phyloP scores from a whole-genome alignment of 202 grass and related monocot species.

The Zoysia matrella region DNA sequence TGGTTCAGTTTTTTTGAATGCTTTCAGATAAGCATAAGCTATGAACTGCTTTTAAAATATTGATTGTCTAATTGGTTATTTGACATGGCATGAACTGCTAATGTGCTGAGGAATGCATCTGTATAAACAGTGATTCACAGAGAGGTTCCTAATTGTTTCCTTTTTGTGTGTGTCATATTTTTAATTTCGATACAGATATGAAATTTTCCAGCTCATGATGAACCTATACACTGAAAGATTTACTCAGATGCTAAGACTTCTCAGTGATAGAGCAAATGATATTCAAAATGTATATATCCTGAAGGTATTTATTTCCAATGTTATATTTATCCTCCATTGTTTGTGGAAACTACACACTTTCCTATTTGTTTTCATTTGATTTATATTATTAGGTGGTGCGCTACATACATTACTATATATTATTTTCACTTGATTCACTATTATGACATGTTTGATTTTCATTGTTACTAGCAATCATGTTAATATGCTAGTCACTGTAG shows the following conservation, averaged over 20 bases:
- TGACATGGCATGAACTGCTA: conserved; percentile 23
- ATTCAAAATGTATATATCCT: conserved; percentile 98
- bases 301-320: conserved; percentile 63
- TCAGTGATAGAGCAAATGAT: conserved; percentile 94
- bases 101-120: conserved; percentile 5
- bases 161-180: conserved; percentile 12
- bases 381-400: not conserved
- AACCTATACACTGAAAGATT: conserved; percentile 98
- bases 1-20: conserved; percentile 9
- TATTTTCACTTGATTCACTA: conserved; percentile 36
- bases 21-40: conserved; percentile 22
- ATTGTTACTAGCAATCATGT: conserved; percentile 29
- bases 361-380: conserved; percentile 37
- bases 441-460: conserved; percentile 21
- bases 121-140: conserved; percentile 8
- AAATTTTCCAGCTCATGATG: conserved; percentile 98
- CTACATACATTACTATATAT: conserved; percentile 1
- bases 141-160: conserved; percentile 21
- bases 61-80: conserved; percentile 16
- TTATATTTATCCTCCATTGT: conserved; percentile 9
- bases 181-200: conserved; percentile 74
- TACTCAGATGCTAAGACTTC: conserved; percentile 95
- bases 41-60: conserved; percentile 31
- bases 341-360: not conserved
- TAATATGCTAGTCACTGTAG: conserved; percentile 52